A percentile compares a stretch with the other conserved stretches of the same genome.
These are phyloP conservation scores for Microthyrium microscopicum DNA, from an alignment of 2,329 filamentous ascomycete species.

Conservation along the genomic window DNA sequence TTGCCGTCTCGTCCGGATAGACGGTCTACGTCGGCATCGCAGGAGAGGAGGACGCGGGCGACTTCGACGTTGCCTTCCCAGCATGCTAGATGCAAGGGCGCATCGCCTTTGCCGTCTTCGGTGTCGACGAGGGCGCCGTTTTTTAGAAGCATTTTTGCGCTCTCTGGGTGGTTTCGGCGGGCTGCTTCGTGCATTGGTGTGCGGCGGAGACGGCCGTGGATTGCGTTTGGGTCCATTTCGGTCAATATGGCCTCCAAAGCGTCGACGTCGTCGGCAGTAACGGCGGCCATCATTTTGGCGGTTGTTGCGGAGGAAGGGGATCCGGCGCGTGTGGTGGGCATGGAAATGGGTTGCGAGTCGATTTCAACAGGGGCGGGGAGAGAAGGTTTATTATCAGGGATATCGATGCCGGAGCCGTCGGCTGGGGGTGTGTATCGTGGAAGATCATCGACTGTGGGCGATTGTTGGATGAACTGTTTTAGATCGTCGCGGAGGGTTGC, in stretches of 20 bases:
- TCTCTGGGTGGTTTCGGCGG: slow-evolving; percentile 12
- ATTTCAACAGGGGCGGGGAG: neutral
- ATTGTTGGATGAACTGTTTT: neutral
- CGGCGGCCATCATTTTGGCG: slow-evolving; percentile 7
- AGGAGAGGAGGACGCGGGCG: slow-evolving; percentile 11
- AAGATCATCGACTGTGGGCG: neutral
- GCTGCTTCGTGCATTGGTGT: slow-evolving; percentile 16
- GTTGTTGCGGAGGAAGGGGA: neutral
- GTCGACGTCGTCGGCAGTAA: slow-evolving; percentile 11
- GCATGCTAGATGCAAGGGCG: slow-evolving; percentile 1
- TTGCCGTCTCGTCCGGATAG: slow-evolving; percentile 15
- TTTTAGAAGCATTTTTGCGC: slow-evolving; percentile 11
- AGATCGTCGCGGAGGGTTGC: too few species aligned
- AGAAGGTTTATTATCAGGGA: neutral
- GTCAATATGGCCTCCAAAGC: slow-evolving; percentile 11
- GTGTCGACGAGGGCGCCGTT: slow-evolving; percentile 9
- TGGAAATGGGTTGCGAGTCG: neutral
- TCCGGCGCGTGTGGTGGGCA: neutral
- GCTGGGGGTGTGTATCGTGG: neutral
- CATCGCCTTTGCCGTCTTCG: slow-evolving; percentile 3
- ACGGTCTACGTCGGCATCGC: slow-evolving; percentile 14
- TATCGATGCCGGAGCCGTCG: neutral
- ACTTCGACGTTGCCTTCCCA: slow-evolving; percentile 15
- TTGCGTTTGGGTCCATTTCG: slow-evolving; percentile 9
- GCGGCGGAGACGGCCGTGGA: slow-evolving; percentile 13